Evolutionary conservation across 2,329 filamentous ascomycete species (phyloP).

Genomic region (Nigrospora oryzae): DNA sequence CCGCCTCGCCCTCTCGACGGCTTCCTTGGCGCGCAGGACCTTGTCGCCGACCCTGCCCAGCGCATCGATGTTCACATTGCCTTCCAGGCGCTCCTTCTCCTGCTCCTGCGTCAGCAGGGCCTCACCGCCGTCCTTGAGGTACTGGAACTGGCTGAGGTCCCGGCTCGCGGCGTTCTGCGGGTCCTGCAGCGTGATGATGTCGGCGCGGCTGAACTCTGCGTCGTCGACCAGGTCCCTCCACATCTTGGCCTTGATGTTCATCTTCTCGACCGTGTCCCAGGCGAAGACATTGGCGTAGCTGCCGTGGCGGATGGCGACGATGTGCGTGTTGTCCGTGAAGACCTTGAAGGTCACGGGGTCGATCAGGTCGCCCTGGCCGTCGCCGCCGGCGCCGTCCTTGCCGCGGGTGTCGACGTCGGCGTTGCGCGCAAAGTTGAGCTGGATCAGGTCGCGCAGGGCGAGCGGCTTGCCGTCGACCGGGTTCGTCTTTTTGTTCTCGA

Average conservation of each 20-base stretch:
- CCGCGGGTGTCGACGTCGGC: conserved; percentile 52
- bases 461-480: conserved; percentile 77
- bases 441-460: conserved; percentile 75
- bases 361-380: conserved; percentile 69
- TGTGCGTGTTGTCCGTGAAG: conserved; percentile 95
- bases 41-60: conserved; percentile 73
- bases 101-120: conserved; percentile 62
- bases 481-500: conserved; percentile 89
- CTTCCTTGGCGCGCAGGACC: conserved; percentile 83
- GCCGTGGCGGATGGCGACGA: conserved; percentile 74
- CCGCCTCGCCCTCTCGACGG: conserved; percentile 80
- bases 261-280: conserved; percentile 87
- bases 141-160: conserved; percentile 83
- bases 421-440: conserved; percentile 87
- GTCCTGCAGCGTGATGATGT: conserved; percentile 94
- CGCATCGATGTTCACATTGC: conserved; percentile 69
- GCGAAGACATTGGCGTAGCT: conserved; percentile 92
- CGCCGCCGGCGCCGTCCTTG: conserved; percentile 31
- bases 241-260: conserved; percentile 96
- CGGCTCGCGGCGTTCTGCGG: conserved; percentile 80
- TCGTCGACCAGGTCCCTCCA: conserved; percentile 90
- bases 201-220: conserved; percentile 74
- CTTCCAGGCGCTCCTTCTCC: conserved; percentile 54
- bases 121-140: conserved; percentile 72
- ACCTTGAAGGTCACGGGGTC: conserved; percentile 97